These are phyloP conservation scores for Blakeslea trispora DNA, from an alignment of 371 early-diverging fungal genomes.

Conservation along the genomic window DNA sequence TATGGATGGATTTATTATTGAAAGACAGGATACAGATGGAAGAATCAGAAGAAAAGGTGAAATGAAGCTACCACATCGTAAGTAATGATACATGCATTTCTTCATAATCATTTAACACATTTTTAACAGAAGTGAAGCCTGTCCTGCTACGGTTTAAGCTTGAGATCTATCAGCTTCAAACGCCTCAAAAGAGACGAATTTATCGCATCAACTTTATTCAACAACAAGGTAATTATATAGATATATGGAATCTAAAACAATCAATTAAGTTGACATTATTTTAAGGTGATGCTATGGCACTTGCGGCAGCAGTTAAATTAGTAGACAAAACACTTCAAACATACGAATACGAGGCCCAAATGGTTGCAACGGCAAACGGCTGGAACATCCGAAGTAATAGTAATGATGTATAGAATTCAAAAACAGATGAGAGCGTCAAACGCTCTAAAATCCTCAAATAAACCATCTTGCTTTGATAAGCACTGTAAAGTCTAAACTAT, in stretches of 20 bases:
- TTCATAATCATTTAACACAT: not conserved
- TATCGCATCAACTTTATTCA: constrained; percentile 47
- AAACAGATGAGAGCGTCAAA: too few relatives aligned
- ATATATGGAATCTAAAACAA: not conserved
- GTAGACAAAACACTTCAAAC: constrained; percentile 36
- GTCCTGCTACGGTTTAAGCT: constrained; percentile 38
- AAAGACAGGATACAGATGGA: constrained; percentile 43
- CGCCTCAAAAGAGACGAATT: constrained; percentile 20
- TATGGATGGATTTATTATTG: constrained; percentile 42
- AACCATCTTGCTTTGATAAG: too few relatives aligned
- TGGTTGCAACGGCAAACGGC: constrained; percentile 34
- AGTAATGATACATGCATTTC: constrained; percentile 7
- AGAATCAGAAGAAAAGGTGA: constrained; percentile 44
- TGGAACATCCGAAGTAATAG: constrained; percentile 24
- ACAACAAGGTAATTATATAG: constrained; percentile 40
- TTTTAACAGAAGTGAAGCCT: constrained; percentile 30
- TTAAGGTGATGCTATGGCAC: constrained; percentile 44
- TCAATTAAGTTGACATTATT: not conserved
- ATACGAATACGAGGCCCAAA: constrained; percentile 46
- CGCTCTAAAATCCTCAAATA: too few relatives aligned
- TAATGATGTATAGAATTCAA: too few relatives aligned
- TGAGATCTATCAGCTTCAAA: constrained; percentile 33
- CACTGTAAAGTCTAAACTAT: too few relatives aligned
- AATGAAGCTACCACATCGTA: constrained; percentile 37
- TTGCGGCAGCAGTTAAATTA: constrained; percentile 43